Evolutionary conservation across 2,329 filamentous ascomycete species (phyloP), one percentile per base, ranked within the genome.

Genomic region (Taxawa tesnikishii): DNA sequence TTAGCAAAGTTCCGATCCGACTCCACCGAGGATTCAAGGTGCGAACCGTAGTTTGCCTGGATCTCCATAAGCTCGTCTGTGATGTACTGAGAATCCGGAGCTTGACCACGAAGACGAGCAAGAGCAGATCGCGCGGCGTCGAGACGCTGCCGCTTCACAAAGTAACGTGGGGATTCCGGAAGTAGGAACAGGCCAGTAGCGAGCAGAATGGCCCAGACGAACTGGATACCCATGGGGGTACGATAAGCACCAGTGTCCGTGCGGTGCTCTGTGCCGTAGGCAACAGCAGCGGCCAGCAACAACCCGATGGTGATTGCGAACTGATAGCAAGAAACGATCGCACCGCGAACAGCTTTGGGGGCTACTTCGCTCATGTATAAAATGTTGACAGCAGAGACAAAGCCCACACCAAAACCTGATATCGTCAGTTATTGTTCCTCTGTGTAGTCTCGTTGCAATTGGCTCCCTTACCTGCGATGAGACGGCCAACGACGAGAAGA

Each of bases 341-440:
- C 77, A 49, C 81, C 81, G 48, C 82, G 75, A 42, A 90, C 77
- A 55, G 80, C 82, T 57, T 67, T 70, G 39, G 76, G 77, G 40
- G 62, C 60, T 51, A 87, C 83, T 59, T 87, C 83, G 28, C 78
- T 83, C 81, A 90, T 88, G 71, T 90, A 87, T 38, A 85, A 65
- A 49, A 85, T 82, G 55, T 85, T 75, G 47, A 84, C 75, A 47
- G 81, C 79, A 7, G 79, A 88, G 55, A 83, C 36, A 71, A 71
- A 59, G 21, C 78, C 80, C 10, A 84, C 77, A 40, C 79, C 79
- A 15, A 81, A 59, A 39, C 79, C 79, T 37, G 80, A 79, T 39
- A 85, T 62, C n/a, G n/a, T n/a, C n/a, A n/a, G n/a, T n/a, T n/a
- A n/a, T n/a, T n/a, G n/a, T n/a, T n/a, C n/a, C n/a, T n/a, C n/a